Percentiles rank a stretch among this genome's conserved stretches.
phyloP scores from a whole-genome alignment of 192 early-diverging fungal genomes.

The Haplosporangium gracile region DNA sequence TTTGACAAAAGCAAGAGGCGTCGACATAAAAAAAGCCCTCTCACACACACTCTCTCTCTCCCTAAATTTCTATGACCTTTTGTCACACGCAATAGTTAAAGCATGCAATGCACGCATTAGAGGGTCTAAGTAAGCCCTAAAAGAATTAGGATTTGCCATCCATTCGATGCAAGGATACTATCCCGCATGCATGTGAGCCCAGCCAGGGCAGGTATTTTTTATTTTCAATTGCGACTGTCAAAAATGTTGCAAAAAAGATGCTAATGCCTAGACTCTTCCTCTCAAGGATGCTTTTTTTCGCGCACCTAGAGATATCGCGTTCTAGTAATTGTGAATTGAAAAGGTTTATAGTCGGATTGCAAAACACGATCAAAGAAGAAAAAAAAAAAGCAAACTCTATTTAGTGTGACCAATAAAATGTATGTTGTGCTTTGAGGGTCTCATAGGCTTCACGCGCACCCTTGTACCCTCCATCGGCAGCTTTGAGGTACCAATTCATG shows the following conservation, averaged over 20 bases:
- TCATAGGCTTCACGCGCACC: neutral
- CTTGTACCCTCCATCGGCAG: neutral
- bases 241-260: no score
- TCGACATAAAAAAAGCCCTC: neutral
- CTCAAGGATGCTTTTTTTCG: no score
- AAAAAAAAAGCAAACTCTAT: no score
- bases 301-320: no score
- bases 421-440: neutral
- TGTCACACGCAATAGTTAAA: neutral
- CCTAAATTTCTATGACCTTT: neutral
- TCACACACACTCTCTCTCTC: neutral
- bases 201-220: neutral
- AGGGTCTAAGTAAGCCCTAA: neutral
- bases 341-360: no score
- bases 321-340: no score
- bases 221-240: neutral
- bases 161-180: neutral
- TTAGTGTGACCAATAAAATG: neutral
- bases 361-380: no score
- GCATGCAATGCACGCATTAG: neutral
- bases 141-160: neutral
- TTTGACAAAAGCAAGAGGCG: neutral
- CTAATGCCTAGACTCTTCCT: no score
- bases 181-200: conserved; percentile 1
- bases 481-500: neutral